Base-by-base conservation (phyloP, 495 filamentous ascomycete species). In the Pseudotulostoma volvatum region DNA sequence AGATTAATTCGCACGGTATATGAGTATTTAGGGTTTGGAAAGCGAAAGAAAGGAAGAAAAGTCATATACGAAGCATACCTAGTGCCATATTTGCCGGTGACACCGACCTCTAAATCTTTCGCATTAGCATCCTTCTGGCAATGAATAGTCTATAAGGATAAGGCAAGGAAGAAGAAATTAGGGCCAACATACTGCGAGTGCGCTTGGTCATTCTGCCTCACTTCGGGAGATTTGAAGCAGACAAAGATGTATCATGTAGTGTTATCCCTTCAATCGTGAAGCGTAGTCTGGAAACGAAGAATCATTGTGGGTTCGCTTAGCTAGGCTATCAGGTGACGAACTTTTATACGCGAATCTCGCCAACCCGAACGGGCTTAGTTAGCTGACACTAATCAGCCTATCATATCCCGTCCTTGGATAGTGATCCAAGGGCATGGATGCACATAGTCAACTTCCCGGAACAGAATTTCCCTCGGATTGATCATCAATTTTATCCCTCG, bases 91-190 rank as follows among this genome's bases (percentile, higher is more conserved):
- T 78, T 78, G 59, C 74, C 74, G 56, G 73, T 76, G 60, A 77
- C 73, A 55, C 86, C 84, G 81, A 93, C 87, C 82, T 93, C 70
- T 75, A 50, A 30, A 38, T 31, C 36, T 36, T 32, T 34, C 19
- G n/a, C 39, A 49, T 70, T 55, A 71, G 62, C 47, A 46, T 42
- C 36, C 36, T 37, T 33, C 39, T 43, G 31, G 39, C 7, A 23
- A 13, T 4, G n/a, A 33, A 18, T 36, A 17, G 17, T 5, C 14
- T 2, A 19, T 8, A 20, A 15, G 21, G 32, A 23, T 8, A 32
- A 28, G 18, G 45, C 32, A 42, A 39, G 46, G 40, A 17, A 38
- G 18, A 19, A 37, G 17, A 37, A 7, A 20, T 17, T 20, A 19
- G 13, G 17, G 5, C 18, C 33, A 37, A 13, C 1, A 16, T 18